Percentiles rank a stretch among this genome's conserved stretches.
Evolutionary conservation across 2,329 filamentous ascomycete species (phyloP).

Genomic region (Aspergillus sp.): DNA sequence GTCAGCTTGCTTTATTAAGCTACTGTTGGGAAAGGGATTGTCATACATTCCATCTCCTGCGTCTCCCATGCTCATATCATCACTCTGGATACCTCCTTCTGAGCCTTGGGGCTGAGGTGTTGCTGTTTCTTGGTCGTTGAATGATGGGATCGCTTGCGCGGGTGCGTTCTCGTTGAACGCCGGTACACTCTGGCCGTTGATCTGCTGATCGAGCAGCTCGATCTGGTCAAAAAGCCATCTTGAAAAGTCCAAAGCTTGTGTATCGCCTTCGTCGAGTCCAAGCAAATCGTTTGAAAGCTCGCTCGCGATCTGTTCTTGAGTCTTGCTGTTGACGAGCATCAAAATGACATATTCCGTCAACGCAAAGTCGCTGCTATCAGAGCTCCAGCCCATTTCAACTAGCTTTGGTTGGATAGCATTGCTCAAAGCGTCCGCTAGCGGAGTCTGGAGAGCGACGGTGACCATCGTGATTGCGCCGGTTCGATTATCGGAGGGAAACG

Average conservation of each 20-base stretch:
- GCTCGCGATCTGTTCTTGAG: constrained; percentile 82
- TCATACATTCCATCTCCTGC: constrained; percentile 47
- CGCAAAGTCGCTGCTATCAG: constrained; percentile 77
- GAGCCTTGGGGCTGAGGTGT: constrained; percentile 12
- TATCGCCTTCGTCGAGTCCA: constrained; percentile 78
- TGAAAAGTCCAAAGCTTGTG: constrained; percentile 80
- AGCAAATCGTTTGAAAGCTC: constrained; percentile 90
- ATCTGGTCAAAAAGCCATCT: constrained; percentile 94
- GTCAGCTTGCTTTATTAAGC: constrained; percentile 44
- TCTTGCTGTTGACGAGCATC: constrained; percentile 96
- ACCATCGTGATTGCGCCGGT: constrained; percentile 62
- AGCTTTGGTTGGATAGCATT: constrained; percentile 86
- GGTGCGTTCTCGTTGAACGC: constrained; percentile 22
- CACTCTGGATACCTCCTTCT: constrained; percentile 60
- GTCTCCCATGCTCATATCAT: constrained; percentile 79
- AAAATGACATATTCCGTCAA: constrained; percentile 96
- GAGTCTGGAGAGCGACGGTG: constrained; percentile 75
- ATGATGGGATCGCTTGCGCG: constrained; percentile 39
- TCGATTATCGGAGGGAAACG: constrained; percentile 13
- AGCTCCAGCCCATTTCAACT: constrained; percentile 89
- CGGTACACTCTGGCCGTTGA: constrained; percentile 57
- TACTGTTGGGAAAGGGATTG: neutral
- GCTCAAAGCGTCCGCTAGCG: constrained; percentile 82
- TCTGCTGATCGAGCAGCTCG: constrained; percentile 65
- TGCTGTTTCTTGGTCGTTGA: constrained; percentile 42